These are phyloP conservation scores for Populus ilicifolia DNA, from an alignment of 345 rosid genomes.

Conservation along the genomic window DNA sequence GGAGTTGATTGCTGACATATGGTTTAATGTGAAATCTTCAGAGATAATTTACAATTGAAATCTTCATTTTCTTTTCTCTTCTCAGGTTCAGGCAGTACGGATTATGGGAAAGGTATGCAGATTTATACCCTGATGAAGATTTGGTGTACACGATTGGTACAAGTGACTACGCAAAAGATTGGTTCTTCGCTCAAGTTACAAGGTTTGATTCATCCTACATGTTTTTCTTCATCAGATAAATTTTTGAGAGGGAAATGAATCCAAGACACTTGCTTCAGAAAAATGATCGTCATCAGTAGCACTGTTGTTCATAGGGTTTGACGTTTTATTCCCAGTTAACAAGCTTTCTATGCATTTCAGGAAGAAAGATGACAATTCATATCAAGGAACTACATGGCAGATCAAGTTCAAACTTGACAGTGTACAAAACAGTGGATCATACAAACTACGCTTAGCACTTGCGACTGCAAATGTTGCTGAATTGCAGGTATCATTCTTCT, in stretches of 20 bases:
- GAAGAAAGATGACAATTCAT: slow-evolving; percentile 41
- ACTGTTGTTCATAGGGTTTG: too few relatives aligned
- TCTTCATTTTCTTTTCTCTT: not conserved
- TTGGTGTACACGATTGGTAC: slow-evolving; percentile 58
- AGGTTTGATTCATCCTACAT: slow-evolving; percentile 36
- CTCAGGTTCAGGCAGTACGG: slow-evolving; percentile 82
- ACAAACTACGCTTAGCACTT: slow-evolving; percentile 67
- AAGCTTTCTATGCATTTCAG: slow-evolving; percentile 20
- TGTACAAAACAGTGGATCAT: slow-evolving; percentile 35
- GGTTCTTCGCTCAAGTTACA: slow-evolving; percentile 77
- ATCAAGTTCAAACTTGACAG: slow-evolving; percentile 54
- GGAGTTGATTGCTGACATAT: too few relatives aligned
- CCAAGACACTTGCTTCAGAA: too few relatives aligned
- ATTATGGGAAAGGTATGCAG: slow-evolving; percentile 80
- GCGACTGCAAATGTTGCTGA: slow-evolving; percentile 82
- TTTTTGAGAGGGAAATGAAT: too few relatives aligned
- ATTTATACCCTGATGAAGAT: slow-evolving; percentile 62
- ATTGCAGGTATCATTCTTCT: slow-evolving; percentile 49
- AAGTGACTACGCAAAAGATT: slow-evolving; percentile 66
- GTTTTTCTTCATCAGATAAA: too few relatives aligned
- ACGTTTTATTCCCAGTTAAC: not conserved
- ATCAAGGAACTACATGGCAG: slow-evolving; percentile 59
- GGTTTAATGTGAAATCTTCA: too few relatives aligned
- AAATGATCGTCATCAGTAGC: too few relatives aligned
- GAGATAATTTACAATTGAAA: not conserved